These are phyloP conservation scores for Podaxis sp. DNA, from an alignment of 768 basidiomycete species.

Conservation along the genomic window DNA sequence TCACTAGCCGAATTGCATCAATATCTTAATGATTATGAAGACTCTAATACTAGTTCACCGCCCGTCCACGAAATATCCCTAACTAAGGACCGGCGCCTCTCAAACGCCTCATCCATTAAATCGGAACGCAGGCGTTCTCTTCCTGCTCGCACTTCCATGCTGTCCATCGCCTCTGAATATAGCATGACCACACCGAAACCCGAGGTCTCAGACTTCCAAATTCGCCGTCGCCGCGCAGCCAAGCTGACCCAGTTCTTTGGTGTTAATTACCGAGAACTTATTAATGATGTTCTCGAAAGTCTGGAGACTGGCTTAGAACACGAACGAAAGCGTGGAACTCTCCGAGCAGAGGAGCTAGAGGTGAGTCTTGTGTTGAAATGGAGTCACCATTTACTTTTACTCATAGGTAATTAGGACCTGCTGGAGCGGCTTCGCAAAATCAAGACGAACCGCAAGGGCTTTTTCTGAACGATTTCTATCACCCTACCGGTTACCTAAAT, in stretches of 20 bases:
- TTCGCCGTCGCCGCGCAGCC: conserved; percentile 70
- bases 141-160: conserved; percentile 59
- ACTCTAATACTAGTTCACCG: conserved; percentile 10
- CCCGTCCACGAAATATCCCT: conserved; percentile 7
- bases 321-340: conserved; percentile 60
- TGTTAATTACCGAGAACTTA: conserved; percentile 77
- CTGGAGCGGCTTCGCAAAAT: conserved; percentile 52
- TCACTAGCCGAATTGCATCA: conserved; percentile 75
- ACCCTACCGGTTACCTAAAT: conserved; percentile 9
- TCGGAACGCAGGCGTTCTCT: conserved; percentile 71
- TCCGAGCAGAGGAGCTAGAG: conserved; percentile 70
- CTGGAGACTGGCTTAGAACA: conserved; percentile 75
- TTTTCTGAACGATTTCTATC: conserved; percentile 11
- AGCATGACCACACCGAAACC: conserved; percentile 39
- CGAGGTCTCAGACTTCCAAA: conserved; percentile 59
- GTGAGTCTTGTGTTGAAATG: conserved; percentile 38
- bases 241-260: conserved; percentile 89
- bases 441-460: conserved; percentile 45
- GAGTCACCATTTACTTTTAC: neutral
- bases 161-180: conserved; percentile 56
- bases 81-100: conserved; percentile 28
- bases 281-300: conserved; percentile 75
- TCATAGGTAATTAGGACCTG: conserved; percentile 43
- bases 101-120: conserved; percentile 39
- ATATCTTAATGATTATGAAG: conserved; percentile 46